These are phyloP conservation scores for Lolium perenne DNA, from an alignment of 176 grass and related monocot species.

Conservation along the genomic window DNA sequence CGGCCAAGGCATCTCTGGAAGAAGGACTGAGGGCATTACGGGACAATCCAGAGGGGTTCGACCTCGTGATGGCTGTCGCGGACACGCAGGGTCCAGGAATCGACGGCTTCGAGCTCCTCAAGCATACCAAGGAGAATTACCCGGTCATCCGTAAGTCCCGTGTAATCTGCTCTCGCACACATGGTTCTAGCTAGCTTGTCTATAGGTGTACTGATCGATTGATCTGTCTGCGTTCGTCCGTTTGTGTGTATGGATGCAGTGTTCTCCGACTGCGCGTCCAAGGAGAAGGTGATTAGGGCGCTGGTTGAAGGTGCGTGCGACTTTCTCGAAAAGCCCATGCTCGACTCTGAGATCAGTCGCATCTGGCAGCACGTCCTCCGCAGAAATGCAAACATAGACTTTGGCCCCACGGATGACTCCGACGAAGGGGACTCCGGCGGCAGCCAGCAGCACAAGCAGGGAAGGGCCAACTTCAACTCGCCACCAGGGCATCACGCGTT, in stretches of 20 bases:
- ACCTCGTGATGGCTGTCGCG: not conserved
- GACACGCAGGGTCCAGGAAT: not conserved
- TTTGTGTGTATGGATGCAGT: not conserved
- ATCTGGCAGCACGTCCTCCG: not conserved
- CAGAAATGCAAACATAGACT: not conserved
- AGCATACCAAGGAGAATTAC: not conserved
- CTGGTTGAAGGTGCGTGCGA: not conserved
- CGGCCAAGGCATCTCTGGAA: not conserved
- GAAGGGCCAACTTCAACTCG: not conserved
- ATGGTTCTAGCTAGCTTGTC: not conserved
- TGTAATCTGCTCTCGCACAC: not conserved
- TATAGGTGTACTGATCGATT: not conserved
- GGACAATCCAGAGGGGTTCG: not conserved
- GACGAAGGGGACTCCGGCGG: not conserved
- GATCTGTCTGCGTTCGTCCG: not conserved
- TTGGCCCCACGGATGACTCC: not conserved
- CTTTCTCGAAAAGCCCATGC: not conserved
- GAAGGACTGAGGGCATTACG: not conserved
- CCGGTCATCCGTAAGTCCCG: constrained; percentile 8
- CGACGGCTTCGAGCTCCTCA: constrained; percentile 7
- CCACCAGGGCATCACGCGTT: not conserved
- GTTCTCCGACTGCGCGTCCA: not conserved
- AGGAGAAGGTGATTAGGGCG: not conserved
- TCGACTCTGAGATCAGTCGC: not conserved
- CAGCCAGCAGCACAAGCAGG: too few relatives aligned